Evolutionary conservation across 2,329 filamentous ascomycete genomes (phyloP), one percentile per base, ranked within the genome.

Genomic region (Diaporthe humulicola): DNA sequence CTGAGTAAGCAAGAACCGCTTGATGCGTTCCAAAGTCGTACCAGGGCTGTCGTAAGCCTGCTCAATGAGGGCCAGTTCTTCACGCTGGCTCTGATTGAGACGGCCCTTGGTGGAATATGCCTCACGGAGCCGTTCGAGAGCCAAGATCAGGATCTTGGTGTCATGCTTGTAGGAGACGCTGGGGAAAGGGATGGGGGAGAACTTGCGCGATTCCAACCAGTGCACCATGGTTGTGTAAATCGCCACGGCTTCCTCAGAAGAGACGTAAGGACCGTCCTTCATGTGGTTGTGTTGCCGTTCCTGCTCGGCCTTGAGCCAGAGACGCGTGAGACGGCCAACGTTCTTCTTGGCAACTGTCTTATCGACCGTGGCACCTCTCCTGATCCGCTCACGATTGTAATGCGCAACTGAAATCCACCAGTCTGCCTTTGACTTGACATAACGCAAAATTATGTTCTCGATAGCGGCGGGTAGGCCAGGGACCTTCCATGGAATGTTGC

Each of bases 291-390:
- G 97, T 83, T 99, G 97, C 75, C 97, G 90, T 85, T 99, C 97
- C 85, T 99, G 97, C 86, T 99, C 97, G 30, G 97, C 94, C 88
- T 99, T 99, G 75, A 99, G 89, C 97, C 97, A 99, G 45, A 99
- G 87, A 83, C 97, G 92, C 22, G 97, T 99, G 78, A 99, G 88
- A 79, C 97, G 94, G 75, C 97, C 97, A 76, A 99, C 89, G 79
- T 99, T 99, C 90, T 99, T 99, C 91, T 99, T 99, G 5, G 97
- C 97, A 36, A 99, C 97, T 4, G 97, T 99, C 88, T 99, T 99
- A 84, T 99, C 97, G 17, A 99, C 97, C 2, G 97, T 99, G 3
- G 97, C 97, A 81, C 97, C 97, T 84, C 97, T 91, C 79, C 97
- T 92, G 81, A 99, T 99, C 83, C 97, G 94, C 87, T 99, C 97